A percentile compares a stretch with the other conserved stretches of the same genome.
Conservation (phyloP, 1,139 yeast species). For the Saccharomycopsis phalli region DNA sequence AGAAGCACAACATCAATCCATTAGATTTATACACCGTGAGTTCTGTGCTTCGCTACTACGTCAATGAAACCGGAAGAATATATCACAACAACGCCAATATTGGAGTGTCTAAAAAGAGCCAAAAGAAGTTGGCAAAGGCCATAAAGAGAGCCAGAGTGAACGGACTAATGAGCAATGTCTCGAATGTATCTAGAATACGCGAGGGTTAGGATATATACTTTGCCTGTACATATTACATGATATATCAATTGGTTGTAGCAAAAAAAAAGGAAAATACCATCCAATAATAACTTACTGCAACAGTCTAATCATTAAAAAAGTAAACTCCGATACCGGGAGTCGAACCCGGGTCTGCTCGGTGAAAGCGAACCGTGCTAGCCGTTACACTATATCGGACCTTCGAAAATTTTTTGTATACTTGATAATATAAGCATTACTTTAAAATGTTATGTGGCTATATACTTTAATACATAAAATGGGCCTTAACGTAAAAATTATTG, state of each 20-base stretch:
- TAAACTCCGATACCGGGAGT: constrained; percentile 64
- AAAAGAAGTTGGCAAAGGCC: constrained; percentile 56
- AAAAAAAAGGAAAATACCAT: too few species aligned
- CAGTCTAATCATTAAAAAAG: too few species aligned
- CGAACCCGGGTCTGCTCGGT: constrained; percentile 81
- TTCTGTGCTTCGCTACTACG: constrained; percentile 47
- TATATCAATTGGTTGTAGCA: too few species aligned
- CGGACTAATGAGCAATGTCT: constrained; percentile 40
- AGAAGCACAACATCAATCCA: constrained; percentile 52
- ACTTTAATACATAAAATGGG: too few species aligned
- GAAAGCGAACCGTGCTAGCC: constrained; percentile 81
- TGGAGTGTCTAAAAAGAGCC: constrained; percentile 55
- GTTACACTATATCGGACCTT: constrained; percentile 64
- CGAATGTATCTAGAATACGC: too few species aligned
- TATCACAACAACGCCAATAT: constrained; percentile 53
- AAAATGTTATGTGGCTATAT: too few species aligned
- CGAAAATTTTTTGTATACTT: not conserved
- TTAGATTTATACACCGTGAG: constrained; percentile 59
- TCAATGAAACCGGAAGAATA: constrained; percentile 59
- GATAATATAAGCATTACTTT: not conserved
- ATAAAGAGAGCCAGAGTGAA: constrained; percentile 60
- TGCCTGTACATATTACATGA: too few species aligned
- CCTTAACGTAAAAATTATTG: too few species aligned
- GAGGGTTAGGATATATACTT: too few species aligned
- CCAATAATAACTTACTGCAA: too few species aligned